These are phyloP conservation scores for Rhizophora apiculata DNA, from an alignment of 345 rosid genomes.

Conservation along the genomic window DNA sequence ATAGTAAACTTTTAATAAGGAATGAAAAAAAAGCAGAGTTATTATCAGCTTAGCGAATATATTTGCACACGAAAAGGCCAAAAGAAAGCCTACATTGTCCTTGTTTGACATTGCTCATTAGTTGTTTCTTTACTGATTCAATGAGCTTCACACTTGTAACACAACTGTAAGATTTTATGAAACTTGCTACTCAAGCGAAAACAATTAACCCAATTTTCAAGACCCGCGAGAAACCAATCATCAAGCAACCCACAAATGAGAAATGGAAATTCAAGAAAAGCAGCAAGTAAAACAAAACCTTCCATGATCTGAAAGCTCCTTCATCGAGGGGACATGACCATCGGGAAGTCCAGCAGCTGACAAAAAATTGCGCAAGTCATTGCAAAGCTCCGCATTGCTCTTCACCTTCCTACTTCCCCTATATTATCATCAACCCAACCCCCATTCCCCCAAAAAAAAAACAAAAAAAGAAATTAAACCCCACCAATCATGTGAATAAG, in stretches of 20 bases:
- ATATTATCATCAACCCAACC: slow-evolving; percentile 4
- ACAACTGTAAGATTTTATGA: too few relatives aligned
- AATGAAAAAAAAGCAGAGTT: too few relatives aligned
- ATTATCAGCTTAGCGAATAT: too few relatives aligned
- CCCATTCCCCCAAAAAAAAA: background rate
- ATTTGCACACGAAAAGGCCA: too few relatives aligned
- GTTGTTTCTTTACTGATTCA: too few relatives aligned
- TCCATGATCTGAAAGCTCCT: slow-evolving; percentile 75
- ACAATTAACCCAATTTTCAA: too few relatives aligned
- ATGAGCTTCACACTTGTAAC: too few relatives aligned
- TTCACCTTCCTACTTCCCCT: slow-evolving; percentile 65
- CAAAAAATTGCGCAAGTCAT: slow-evolving; percentile 63
- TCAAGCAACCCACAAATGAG: slow-evolving; percentile 7
- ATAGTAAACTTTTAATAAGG: too few relatives aligned
- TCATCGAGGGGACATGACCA: slow-evolving; percentile 68
- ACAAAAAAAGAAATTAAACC: background rate
- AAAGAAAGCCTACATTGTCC: too few relatives aligned
- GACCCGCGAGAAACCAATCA: background rate
- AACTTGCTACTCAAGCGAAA: too few relatives aligned
- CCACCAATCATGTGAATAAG: slow-evolving; percentile 3
- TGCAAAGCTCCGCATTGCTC: slow-evolving; percentile 70
- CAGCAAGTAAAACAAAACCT: slow-evolving; percentile 41
- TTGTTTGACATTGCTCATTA: too few relatives aligned
- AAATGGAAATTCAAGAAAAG: background rate
- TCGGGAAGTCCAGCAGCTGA: slow-evolving; percentile 59